Conservation (phyloP, 257 asterid species). For the Solanum medicagineum region DNA sequence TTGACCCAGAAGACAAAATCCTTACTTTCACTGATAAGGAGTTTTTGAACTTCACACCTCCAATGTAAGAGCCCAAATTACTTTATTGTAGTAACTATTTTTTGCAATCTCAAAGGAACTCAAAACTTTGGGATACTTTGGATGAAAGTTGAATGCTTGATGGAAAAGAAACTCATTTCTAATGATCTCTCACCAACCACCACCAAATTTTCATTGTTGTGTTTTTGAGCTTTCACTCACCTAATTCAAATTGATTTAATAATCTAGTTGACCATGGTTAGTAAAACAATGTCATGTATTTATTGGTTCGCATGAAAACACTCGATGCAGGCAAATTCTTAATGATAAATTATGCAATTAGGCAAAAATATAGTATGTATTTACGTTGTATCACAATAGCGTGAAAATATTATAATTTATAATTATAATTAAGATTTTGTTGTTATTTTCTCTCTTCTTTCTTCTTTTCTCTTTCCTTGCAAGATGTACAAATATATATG, state of each 20-base stretch:
- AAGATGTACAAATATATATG: too few species aligned
- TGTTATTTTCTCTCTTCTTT: too few species aligned
- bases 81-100: neutral
- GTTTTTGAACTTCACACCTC: too few species aligned
- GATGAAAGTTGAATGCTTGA: neutral
- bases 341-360: too few species aligned
- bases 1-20: rapidly evolving
- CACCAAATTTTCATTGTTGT: neutral
- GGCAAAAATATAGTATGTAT: too few species aligned
- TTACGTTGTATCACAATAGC: too few species aligned
- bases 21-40: too few species aligned
- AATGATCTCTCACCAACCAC: neutral
- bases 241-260: neutral
- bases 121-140: neutral
- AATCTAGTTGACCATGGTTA: neutral
- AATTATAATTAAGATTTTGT: too few species aligned
- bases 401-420: too few species aligned
- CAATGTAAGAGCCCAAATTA: too few species aligned
- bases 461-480: too few species aligned
- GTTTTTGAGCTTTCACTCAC: neutral
- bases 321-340: too few species aligned
- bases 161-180: neutral
- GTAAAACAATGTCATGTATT: neutral
- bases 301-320: neutral
- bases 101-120: neutral